Percentiles rank a stretch among this genome's conserved stretches.
Conservation (phyloP, 148 eudicot genomes). For the Arctostaphylos glauca region DNA sequence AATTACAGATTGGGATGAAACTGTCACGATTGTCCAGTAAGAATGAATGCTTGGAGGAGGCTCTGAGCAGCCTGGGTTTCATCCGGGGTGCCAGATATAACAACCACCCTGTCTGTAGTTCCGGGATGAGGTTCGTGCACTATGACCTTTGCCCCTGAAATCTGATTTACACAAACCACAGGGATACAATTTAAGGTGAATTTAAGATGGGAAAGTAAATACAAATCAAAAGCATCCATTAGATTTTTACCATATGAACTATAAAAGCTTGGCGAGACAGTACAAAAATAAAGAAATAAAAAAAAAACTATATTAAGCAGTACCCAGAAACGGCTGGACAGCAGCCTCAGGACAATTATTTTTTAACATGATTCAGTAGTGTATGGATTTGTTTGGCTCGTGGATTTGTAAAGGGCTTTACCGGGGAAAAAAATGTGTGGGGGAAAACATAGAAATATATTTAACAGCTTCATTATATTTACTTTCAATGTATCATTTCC, state of each 20-base stretch:
- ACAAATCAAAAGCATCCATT: background rate
- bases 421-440: background rate
- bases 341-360: background rate
- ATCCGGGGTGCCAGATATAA: conserved; percentile 82
- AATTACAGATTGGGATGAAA: background rate
- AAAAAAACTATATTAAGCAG: background rate
- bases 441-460: background rate
- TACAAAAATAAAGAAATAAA: background rate
- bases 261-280: background rate
- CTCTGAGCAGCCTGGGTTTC: conserved; percentile 90
- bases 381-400: background rate
- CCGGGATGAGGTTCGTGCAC: conserved; percentile 60
- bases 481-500: background rate
- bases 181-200: background rate
- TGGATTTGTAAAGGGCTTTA: background rate
- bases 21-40: conserved; percentile 47
- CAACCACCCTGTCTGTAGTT: conserved; percentile 41
- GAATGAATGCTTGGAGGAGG: conserved; percentile 79
- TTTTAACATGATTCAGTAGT: background rate
- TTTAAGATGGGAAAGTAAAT: background rate
- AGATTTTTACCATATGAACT: background rate
- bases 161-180: conserved; percentile 36
- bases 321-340: conserved; percentile 8
- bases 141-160: conserved; percentile 75
- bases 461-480: background rate